These are phyloP conservation scores for Cadophora sp. DNA, from an alignment of 2,329 filamentous ascomycete genomes.

Conservation along the genomic window DNA sequence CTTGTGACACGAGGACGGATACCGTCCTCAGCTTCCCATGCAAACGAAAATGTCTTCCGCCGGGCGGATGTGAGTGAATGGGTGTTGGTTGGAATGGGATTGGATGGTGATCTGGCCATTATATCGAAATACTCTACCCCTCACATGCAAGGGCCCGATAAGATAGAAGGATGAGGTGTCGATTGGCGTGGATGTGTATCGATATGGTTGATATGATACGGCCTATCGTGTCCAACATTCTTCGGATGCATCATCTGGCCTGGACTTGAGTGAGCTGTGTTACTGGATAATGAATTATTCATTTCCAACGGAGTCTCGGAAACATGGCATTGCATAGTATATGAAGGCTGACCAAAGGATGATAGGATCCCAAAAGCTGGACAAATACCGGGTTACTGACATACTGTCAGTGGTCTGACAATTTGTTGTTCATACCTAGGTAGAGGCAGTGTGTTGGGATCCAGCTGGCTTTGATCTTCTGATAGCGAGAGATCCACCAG, in stretches of 20 bases:
- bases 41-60: constrained; percentile 1
- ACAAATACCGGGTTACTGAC: background rate
- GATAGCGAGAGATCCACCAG: background rate
- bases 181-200: constrained; percentile 10
- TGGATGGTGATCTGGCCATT: background rate
- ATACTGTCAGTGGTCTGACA: background rate
- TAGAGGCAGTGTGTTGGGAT: background rate
- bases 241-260: constrained; percentile 5
- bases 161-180: constrained; percentile 3
- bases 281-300: background rate
- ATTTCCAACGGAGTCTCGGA: background rate
- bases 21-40: constrained; percentile 1
- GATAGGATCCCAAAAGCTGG: background rate
- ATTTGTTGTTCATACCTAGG: background rate
- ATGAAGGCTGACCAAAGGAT: constrained; percentile 4
- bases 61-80: background rate
- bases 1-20: background rate
- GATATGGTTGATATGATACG: background rate
- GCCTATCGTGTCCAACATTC: background rate
- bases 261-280: background rate
- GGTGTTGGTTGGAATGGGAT: background rate
- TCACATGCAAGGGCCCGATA: constrained; percentile 9
- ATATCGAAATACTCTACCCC: background rate
- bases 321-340: constrained; percentile 1
- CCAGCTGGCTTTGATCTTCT: background rate